Evolutionary conservation across 2,329 filamentous ascomycete species (phyloP), one percentile per base, ranked within the genome.

Genomic region (Sphaerulina musiva): DNA sequence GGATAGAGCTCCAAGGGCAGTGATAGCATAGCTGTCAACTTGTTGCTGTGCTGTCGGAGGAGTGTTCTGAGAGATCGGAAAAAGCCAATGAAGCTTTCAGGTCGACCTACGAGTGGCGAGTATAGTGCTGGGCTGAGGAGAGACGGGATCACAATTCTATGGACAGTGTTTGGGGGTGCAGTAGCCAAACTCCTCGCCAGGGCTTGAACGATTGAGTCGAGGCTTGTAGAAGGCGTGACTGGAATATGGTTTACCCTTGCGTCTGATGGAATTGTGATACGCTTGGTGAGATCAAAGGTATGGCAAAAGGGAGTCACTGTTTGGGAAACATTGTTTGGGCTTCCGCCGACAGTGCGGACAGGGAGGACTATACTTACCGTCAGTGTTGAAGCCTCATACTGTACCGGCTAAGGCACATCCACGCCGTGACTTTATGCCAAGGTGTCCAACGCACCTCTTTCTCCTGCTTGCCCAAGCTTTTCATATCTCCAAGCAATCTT

Each of bases 401-500:
- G 9, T 17, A 23, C 4, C 26, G 26, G 26, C 26, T n/a, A 17
- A 42, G 14, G 34, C 9, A 42, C 9, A 14, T 12, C 26, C 5
- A 42, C 14, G 17, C 23, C 6, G 40, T n/a, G 12, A 14, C 20
- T 23, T 9, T 17, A 26, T 44, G 20, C n/a, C 14, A 17, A 29
- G 23, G 26, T 23, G 50, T 40, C 34, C 45, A 38, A 67, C 80
- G 72, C 77, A 86, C 85, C 83, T 84, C 82, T 70, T 49, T 77
- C 78, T 41, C 83, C 83, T 63, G 84, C 84, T 60, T 86, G 85
- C 12, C 87, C 86, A 50, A 97, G 72, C 34, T 83, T 81, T 71
- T 97, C 91, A 73, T 98, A 98, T 70, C 93, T 81, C 93, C 93
- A 98, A 3, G 93, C 93, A 75, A 98, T 98, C 75, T 95, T 97